phyloP scores from a whole-genome alignment of 2,329 filamentous ascomycete species.

The Periconia sp. region DNA sequence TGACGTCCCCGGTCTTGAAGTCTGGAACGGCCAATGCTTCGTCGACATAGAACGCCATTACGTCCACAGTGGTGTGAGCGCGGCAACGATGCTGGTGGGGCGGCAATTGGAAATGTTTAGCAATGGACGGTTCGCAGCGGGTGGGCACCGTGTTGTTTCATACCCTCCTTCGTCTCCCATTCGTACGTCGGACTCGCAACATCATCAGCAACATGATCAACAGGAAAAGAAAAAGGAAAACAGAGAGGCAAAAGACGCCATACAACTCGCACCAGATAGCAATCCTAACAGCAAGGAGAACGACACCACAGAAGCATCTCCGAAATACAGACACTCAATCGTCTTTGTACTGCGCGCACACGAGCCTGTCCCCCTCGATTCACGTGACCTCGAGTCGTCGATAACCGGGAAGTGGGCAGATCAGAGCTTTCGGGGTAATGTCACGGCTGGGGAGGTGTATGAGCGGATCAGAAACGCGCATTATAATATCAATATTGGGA shows the following conservation, averaged over 20 bases:
- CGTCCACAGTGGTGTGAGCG: not conserved
- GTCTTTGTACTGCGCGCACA: constrained; percentile 42
- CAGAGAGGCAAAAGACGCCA: not conserved
- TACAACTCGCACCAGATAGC: no score
- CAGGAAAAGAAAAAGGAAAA: not conserved
- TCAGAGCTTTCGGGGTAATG: constrained; percentile 6
- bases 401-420: constrained; percentile 32
- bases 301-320: constrained; percentile 1
- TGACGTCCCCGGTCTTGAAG: constrained; percentile 40
- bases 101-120: constrained; percentile 32
- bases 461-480: constrained; percentile 31
- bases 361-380: constrained; percentile 27
- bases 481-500: constrained; percentile 42
- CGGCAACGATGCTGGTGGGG: constrained; percentile 32
- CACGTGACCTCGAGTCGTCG: constrained; percentile 25
- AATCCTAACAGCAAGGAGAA: not conserved
- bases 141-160: constrained; percentile 39
- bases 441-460: constrained; percentile 36
- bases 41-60: constrained; percentile 33
- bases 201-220: not conserved
- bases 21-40: constrained; percentile 31
- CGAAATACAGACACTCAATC: constrained; percentile 36
- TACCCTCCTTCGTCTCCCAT: constrained; percentile 14
- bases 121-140: constrained; percentile 33
- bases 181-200: not conserved